Base-by-base conservation (phyloP, 148 eudicot genomes). In the Oxyria digyna region DNA sequence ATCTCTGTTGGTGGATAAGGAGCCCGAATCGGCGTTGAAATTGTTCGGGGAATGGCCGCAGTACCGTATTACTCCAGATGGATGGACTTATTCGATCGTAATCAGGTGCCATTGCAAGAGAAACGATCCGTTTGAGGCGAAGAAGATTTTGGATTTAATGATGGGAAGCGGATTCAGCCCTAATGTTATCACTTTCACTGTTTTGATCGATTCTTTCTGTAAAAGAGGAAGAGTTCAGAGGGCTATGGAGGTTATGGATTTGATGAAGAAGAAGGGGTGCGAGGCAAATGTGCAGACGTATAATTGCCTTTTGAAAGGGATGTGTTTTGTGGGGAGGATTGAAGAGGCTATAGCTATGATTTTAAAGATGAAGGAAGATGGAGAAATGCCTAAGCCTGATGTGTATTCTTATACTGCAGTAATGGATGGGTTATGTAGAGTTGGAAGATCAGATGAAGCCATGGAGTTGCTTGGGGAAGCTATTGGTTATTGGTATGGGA, bases 371-470 rank as follows among this genome's bases (percentile, higher is more conserved):
- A 87, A 89, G 64, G 75, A 62, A 23, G 77, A 74, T 68, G 76
- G 66, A 12, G 37, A 23, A 27, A 72, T 41, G 45, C 45, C 46
- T 40, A 26, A 71, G 37, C 89, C 83, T 1, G 91, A 92, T 72
- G 75, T 92, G 33, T 89, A 85, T 57, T 81, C 88, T 0, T 92
- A 82, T 76, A 85, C 94, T 5, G 77, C 84, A 23, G 78, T 89
- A 21, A 92, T 92, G 98, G 89, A 92, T 81, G 98, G 98, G 8
- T 81, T 92, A 26, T 92, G 98, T 78, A 92, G 86, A 62, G 98
- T 92, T 71, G 98, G 98, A 10, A 78, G 98, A 69, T 76, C 96
- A 13, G 72, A 82, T 50, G 98, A 92, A 67, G 96, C 98, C 0
- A 66, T 75, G 48, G 98, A 92, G 67, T 81, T 92, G 79, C 85